Evolutionary conservation across 768 basidiomycete genomes (phyloP), one percentile per base, ranked within the genome.

Genomic region (Psilocybe cyanescens): DNA sequence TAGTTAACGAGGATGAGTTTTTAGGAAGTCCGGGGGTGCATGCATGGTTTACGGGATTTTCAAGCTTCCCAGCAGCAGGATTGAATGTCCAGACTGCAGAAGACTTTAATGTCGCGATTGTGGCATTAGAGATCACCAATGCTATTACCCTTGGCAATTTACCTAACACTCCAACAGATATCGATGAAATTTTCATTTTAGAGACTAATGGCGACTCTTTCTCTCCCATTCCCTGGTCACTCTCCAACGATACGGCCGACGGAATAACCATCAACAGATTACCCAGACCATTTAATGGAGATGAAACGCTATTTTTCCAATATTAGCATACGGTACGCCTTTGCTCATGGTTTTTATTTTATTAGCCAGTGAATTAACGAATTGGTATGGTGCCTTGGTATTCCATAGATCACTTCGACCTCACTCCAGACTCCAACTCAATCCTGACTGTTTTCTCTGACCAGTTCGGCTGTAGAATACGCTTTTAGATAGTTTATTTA

Each of bases 1-100:
- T 58, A 30, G 14, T 58, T 19, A 51, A 58, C n/a, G 33, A 50
- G 17, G 57, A 58, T 24, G 47, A 58, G 8, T 58, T 58, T 41
- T 16, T 48, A 11, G 57, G 57, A 2, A 58, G 31, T 14, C 47
- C 47, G 2, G 49, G 30, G 2, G 31, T 47, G 1, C 57, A 58
- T 39, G 33, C 48, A 1, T 58, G 57, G 57, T 58, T 35, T 31
- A 33, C 16, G 16, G 57, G 57, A 8, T 58, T 58, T 24, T 14
- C 30, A 9, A 17, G 12, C 11, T 51, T 35, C 33, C 45, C 30
- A 19, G 47, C 31, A 41, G 14, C 57, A 6, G 8, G 12, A 11
- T 3, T 58, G 12, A 58, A 50, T 24, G 19, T 58, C 19, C 48
- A 58, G 35, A 58, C 57, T 0, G 9, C 48, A 12, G 57, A 58